phyloP scores from a whole-genome alignment of 768 basidiomycete species.

The Candolleomyces efflorescens region DNA sequence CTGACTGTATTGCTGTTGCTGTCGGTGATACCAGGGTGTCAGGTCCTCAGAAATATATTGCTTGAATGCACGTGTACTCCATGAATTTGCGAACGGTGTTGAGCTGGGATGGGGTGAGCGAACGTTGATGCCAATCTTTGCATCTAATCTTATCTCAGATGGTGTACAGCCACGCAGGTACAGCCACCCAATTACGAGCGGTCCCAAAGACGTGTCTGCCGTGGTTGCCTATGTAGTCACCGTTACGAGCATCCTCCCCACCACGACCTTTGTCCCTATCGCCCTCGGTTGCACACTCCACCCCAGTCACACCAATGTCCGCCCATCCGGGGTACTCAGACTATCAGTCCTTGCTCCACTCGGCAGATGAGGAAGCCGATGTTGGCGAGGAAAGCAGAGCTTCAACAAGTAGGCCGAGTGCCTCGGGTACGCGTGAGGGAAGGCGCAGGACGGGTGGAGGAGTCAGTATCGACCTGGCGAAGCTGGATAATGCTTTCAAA shows the following conservation, averaged over 20 bases:
- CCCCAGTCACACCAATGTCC: conserved; percentile 16
- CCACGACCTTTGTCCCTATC: not conserved
- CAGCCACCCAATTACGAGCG: not conserved
- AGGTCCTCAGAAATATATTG: no score
- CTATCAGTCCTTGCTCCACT: conserved; percentile 44
- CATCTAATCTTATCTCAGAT: conserved; percentile 1
- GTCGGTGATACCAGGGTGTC: no score
- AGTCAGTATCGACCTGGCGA: conserved; percentile 73
- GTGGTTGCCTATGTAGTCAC: not conserved
- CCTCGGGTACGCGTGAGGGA: conserved; percentile 25
- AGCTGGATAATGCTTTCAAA: conserved; percentile 82
- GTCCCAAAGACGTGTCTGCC: not conserved
- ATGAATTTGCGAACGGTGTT: no score
- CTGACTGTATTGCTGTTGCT: no score
- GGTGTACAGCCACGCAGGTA: not conserved
- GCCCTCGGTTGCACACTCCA: not conserved
- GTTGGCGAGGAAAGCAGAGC: conserved; percentile 27
- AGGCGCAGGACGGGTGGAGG: conserved; percentile 39
- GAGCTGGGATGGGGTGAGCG: no score
- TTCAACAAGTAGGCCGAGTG: conserved; percentile 17
- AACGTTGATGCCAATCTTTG: not conserved
- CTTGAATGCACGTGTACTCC: not conserved
- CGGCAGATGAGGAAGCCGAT: conserved; percentile 37
- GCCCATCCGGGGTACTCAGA: conserved; percentile 34
- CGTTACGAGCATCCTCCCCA: not conserved